phyloP scores from a whole-genome alignment of 257 asterid species.

The Fraxinus americana region DNA sequence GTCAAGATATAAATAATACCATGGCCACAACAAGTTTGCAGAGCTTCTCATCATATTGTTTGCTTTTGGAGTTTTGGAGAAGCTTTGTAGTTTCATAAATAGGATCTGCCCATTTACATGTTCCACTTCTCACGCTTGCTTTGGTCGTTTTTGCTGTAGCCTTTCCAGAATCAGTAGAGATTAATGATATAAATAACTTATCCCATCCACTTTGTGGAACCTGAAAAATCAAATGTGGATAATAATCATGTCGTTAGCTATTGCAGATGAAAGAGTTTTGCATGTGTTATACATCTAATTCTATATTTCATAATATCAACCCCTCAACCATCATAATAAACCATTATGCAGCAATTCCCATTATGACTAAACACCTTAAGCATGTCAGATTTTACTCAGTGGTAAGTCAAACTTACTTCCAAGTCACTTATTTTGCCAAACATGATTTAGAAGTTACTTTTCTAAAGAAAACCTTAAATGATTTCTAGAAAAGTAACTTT shows the following conservation, averaged over 20 bases:
- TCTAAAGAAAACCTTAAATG: neutral
- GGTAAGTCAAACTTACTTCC: neutral
- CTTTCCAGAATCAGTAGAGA: conserved; percentile 85
- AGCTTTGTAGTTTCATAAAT: conserved; percentile 96
- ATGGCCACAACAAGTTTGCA: conserved; percentile 90
- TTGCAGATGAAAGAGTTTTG: neutral
- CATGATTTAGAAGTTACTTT: neutral
- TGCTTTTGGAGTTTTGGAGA: conserved; percentile 87
- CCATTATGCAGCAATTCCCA: neutral
- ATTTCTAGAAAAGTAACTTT: neutral
- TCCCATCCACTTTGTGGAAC: conserved; percentile 98
- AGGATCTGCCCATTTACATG: conserved; percentile 99
- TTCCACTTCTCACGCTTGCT: conserved; percentile 88
- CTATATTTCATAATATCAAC: neutral
- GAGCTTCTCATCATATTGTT: conserved; percentile 87
- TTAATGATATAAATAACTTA: conserved; percentile 81
- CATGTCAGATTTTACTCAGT: neutral
- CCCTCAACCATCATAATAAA: neutral
- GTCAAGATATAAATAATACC: conserved; percentile 54
- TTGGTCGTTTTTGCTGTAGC: conserved; percentile 87
- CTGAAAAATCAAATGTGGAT: conserved; percentile 47
- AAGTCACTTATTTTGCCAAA: neutral
- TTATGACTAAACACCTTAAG: neutral
- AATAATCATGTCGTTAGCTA: conserved; percentile 7
- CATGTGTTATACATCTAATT: neutral